Evolutionary conservation across 1,284 basidiomycete genomes (phyloP), one percentile per base, ranked within the genome.

Genomic region (Laetiporus sulphureus): DNA sequence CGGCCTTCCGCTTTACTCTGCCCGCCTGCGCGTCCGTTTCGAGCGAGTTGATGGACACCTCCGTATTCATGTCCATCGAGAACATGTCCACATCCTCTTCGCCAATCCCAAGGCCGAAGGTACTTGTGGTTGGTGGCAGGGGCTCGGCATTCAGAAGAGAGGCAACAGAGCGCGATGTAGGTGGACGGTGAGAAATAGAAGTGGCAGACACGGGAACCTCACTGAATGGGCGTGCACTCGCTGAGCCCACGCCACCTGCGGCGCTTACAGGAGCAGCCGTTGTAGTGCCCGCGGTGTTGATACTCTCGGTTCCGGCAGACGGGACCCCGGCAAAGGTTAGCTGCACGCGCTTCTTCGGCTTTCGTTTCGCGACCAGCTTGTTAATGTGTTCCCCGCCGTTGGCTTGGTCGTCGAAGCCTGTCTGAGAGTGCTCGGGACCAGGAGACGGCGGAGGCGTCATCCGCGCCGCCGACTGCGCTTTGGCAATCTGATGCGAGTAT

Each of bases 311-410:
- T 46, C 60, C 56, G 22, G 73, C 65, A 40, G 69, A 68, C 15
- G 68, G 64, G 36, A 66, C 54, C 5, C 55, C 51, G 8, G 58
- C 55, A 47, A 70, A 69, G 1, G 69, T 72, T 1, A 85, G 74
- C 42, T 73, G 72, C 13, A 75, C 73, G 37, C 83, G 75, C 56
- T 88, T 88, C 41, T 78, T 72, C 30, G 53, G 56, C 41, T 77
- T 74, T 40, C 81, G 72, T 56, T 87, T 86, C 33, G 83, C 83
- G 2, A 87, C 77, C 12, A 89, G 71, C 41, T 72, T 73, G 53
- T 88, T 84, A 38, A 89, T 72, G 32, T 72, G 66, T 57, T 85
- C 83, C 15, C 71, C 66, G 13, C 55, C 44, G 3, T 63, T 63
- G 20, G 51, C 47, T 3, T 46, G 41, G 5, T 52, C 49, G 15